Conservation (phyloP, 2,329 filamentous ascomycete genomes). For the Peltaster fructicola region DNA sequence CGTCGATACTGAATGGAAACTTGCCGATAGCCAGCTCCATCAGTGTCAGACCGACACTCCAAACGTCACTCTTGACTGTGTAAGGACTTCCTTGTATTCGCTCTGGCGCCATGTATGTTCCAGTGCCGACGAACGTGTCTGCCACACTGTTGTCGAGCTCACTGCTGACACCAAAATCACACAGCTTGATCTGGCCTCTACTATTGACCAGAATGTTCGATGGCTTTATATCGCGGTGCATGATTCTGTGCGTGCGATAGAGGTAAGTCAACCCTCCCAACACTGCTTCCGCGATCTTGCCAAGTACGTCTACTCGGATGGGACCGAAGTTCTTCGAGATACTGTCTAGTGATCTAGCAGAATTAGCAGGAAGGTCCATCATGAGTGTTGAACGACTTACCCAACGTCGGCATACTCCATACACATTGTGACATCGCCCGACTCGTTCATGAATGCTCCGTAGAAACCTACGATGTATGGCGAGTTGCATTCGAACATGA, state of each 20-base stretch:
- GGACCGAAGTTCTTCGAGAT: conserved; percentile 92
- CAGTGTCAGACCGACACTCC: conserved; percentile 87
- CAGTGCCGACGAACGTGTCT: conserved; percentile 95
- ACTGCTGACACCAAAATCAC: conserved; percentile 96
- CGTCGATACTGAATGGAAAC: conserved; percentile 83
- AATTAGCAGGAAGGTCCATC: conserved; percentile 2
- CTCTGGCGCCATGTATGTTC: conserved; percentile 98
- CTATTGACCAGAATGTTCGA: conserved; percentile 97
- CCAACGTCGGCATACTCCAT: conserved; percentile 99
- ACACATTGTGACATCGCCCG: conserved; percentile 96
- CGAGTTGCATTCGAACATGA: conserved; percentile 95
- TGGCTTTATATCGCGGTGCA: conserved; percentile 97
- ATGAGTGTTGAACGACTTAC: conserved; percentile 36
- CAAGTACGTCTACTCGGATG: conserved; percentile 84
- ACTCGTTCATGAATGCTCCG: conserved; percentile 89
- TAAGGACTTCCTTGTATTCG: conserved; percentile 94
- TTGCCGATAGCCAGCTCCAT: conserved; percentile 98
- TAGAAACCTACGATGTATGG: conserved; percentile 97
- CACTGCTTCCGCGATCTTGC: conserved; percentile 93
- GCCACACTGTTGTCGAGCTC: conserved; percentile 96
- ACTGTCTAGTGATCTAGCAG: conserved; percentile 63
- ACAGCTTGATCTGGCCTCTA: conserved; percentile 84
- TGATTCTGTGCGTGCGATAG: conserved; percentile 89
- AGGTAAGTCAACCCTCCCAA: conserved; percentile 87
- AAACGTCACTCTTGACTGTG: conserved; percentile 95